Percentiles rank a stretch among this genome's conserved stretches.
phyloP scores from a whole-genome alignment of 2,329 filamentous ascomycete genomes.

The Chaetomiaceae sp. region DNA sequence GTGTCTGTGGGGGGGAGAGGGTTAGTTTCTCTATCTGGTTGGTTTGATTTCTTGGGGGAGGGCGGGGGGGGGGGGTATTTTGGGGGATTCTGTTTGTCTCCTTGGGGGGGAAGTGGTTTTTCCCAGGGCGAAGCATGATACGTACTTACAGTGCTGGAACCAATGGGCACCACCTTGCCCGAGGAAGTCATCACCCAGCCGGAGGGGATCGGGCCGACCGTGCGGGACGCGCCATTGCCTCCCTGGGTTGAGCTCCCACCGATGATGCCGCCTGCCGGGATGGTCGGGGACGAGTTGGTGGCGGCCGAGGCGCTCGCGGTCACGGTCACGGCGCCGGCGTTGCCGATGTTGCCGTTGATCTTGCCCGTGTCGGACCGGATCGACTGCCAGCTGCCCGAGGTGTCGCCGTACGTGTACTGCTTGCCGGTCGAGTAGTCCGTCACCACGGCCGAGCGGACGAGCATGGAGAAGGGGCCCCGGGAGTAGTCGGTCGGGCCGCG shows the following conservation, averaged over 20 bases:
- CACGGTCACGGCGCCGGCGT: constrained; percentile 45
- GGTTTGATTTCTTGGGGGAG: not conserved
- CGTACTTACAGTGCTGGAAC: constrained; percentile 38
- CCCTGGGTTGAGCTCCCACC: constrained; percentile 50
- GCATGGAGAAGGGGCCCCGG: constrained; percentile 80
- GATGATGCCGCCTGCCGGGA: constrained; percentile 68
- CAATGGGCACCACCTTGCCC: constrained; percentile 73
- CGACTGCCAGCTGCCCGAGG: constrained; percentile 71
- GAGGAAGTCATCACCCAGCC: constrained; percentile 76
- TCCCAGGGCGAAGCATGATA: constrained; percentile 5
- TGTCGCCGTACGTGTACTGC: constrained; percentile 76
- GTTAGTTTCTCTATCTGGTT: not conserved
- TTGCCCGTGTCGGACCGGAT: constrained; percentile 76
- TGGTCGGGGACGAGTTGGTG: constrained; percentile 57
- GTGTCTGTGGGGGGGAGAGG: not conserved
- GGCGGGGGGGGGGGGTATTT: not conserved
- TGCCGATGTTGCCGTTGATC: constrained; percentile 64
- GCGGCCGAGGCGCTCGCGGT: constrained; percentile 58
- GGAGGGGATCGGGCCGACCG: constrained; percentile 55
- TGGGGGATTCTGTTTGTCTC: too few species aligned
- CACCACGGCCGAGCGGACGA: constrained; percentile 68
- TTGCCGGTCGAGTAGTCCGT: constrained; percentile 91
- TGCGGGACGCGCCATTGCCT: constrained; percentile 46
- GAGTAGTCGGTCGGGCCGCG: constrained; percentile 80
- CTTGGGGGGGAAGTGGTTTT: too few species aligned